These are phyloP conservation scores for Dryas alaskensis DNA, from an alignment of 306 rosid species.

Conservation along the genomic window DNA sequence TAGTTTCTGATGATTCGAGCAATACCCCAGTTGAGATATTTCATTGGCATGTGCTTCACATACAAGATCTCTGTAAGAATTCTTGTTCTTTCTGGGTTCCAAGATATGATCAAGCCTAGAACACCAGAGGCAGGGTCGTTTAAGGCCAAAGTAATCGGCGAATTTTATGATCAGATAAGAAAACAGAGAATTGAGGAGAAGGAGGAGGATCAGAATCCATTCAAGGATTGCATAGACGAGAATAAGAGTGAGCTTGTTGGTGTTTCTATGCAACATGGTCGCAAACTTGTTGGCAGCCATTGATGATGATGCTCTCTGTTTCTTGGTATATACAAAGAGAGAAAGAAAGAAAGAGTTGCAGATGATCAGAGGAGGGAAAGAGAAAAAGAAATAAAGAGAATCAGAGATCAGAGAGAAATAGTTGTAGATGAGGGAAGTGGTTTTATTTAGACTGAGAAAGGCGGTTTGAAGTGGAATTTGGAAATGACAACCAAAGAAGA, in stretches of 20 bases:
- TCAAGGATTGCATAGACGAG: conserved; percentile 80
- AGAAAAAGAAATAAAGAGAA: conserved; percentile 24
- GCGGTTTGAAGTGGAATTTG: conserved; percentile 36
- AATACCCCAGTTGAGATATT: conserved; percentile 70
- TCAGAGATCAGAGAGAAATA: conserved; percentile 12
- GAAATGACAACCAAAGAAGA: conserved; percentile 42
- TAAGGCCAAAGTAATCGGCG: conserved; percentile 82
- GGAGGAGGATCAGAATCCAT: conserved; percentile 77
- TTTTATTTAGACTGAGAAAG: conserved; percentile 43
- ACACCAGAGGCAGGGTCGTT: conserved; percentile 85
- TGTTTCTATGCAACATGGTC: conserved; percentile 72
- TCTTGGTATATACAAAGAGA: conserved; percentile 52
- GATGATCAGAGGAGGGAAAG: conserved; percentile 6
- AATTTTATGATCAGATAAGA: conserved; percentile 75
- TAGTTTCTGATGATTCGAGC: conserved; percentile 62
- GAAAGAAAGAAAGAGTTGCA: conserved; percentile 16
- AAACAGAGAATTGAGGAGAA: conserved; percentile 76
- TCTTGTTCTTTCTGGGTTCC: conserved; percentile 43
- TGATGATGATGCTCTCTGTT: conserved; percentile 33
- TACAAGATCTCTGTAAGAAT: conserved; percentile 64
- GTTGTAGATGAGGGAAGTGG: conserved; percentile 35
- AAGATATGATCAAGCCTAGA: conserved; percentile 78
- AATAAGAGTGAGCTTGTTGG: conserved; percentile 77
- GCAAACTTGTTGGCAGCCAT: conserved; percentile 96
- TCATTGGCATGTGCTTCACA: conserved; percentile 82